phyloP scores from a whole-genome alignment of 1,284 basidiomycete species.

The Xanthoconium separans region DNA sequence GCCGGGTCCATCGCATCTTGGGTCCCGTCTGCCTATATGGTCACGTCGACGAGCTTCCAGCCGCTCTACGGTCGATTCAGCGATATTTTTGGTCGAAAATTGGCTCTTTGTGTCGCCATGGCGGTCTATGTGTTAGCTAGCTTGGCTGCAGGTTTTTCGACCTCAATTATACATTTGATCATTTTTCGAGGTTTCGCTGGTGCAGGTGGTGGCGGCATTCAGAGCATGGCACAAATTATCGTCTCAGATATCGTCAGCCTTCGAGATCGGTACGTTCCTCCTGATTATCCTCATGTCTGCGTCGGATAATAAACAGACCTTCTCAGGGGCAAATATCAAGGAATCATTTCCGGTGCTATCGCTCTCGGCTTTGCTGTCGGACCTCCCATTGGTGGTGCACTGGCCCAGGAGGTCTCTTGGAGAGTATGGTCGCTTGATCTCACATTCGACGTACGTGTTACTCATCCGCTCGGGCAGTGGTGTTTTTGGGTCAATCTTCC shows the following conservation, averaged over 20 bases:
- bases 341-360: conserved; percentile 55
- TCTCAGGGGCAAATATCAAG: conserved; percentile 61
- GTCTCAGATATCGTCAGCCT: conserved; percentile 65
- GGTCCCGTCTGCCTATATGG: conserved; percentile 67
- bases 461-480: conserved; percentile 39
- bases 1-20: conserved; percentile 66
- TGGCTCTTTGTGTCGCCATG: conserved; percentile 58
- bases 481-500: conserved; percentile 71
- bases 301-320: not conserved
- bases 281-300: not conserved
- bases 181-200: conserved; percentile 70
- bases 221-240: conserved; percentile 65
- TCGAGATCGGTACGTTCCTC: conserved; percentile 47
- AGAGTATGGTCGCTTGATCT: conserved; percentile 38
- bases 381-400: conserved; percentile 57
- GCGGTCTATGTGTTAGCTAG: conserved; percentile 63
- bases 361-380: conserved; percentile 48
- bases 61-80: conserved; percentile 65
- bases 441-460: not conserved
- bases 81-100: conserved; percentile 78
- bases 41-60: conserved; percentile 68
- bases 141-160: conserved; percentile 57
- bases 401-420: conserved; percentile 62
- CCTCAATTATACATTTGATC: conserved; percentile 69
- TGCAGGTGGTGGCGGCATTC: conserved; percentile 65